Conservation (phyloP, 2,329 filamentous ascomycete species). For the Fusarium sp. region DNA sequence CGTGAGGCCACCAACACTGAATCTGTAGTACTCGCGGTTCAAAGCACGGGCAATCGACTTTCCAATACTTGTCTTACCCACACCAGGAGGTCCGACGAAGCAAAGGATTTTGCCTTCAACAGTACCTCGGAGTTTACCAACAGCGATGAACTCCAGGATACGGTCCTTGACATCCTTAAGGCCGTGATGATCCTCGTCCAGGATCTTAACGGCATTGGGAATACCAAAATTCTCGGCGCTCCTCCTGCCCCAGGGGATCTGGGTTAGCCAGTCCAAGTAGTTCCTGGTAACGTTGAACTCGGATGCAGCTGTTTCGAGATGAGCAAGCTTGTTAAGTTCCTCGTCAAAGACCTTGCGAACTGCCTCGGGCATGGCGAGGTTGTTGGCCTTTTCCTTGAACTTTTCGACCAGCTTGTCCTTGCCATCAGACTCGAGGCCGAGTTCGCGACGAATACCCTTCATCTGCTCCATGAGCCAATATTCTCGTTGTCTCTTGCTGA, state of each 20-base stretch:
- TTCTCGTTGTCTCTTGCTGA: conserved; percentile 95
- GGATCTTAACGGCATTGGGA: conserved; percentile 86
- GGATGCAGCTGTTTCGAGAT: conserved; percentile 93
- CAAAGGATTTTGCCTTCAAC: conserved; percentile 99
- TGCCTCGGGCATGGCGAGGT: conserved; percentile 95
- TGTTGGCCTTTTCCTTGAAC: conserved; percentile 94
- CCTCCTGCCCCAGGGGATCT: conserved; percentile 96
- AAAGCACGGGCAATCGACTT: conserved; percentile 96
- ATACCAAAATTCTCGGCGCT: conserved; percentile 98
- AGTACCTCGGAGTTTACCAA: conserved; percentile 95
- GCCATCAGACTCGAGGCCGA: conserved; percentile 96
- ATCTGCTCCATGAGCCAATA: conserved; percentile 99
- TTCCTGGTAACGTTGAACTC: conserved; percentile 99
- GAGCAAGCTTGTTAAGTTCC: conserved; percentile 95
- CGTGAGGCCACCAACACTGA: conserved; percentile 95
- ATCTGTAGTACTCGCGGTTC: conserved; percentile 97
- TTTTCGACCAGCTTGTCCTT: conserved; percentile 98
- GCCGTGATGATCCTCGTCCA: conserved; percentile 97
- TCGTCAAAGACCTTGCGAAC: conserved; percentile 99
- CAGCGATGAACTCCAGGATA: conserved; percentile 97
- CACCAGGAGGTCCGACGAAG: conserved; percentile 96
- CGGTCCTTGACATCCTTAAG: conserved; percentile 98
- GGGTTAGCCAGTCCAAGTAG: conserved; percentile 98
- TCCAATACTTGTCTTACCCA: conserved; percentile 98
- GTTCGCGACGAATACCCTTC: conserved; percentile 96